Percentiles rank a stretch among this genome's conserved stretches.
These are phyloP conservation scores for Aureobasidium vineae DNA, from an alignment of 2,329 filamentous ascomycete species.

Conservation along the genomic window DNA sequence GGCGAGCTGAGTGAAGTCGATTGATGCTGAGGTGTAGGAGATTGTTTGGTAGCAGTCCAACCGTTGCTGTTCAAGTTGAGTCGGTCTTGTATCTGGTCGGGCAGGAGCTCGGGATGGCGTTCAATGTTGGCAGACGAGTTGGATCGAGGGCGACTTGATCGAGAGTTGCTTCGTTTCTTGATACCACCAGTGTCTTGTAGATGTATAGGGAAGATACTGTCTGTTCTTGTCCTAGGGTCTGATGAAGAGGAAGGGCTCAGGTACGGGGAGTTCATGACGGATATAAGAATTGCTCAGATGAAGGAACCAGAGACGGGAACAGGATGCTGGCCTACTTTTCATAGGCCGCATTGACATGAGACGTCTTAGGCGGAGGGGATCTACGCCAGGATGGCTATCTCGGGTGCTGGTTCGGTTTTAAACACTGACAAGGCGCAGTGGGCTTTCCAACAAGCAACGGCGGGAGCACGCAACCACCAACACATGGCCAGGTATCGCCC, in stretches of 20 bases:
- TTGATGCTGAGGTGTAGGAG: constrained; percentile 36
- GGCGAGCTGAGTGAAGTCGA: constrained; percentile 29
- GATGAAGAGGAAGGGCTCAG: constrained; percentile 33
- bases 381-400: constrained; percentile 23
- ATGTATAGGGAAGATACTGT: constrained; percentile 33
- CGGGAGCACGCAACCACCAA: constrained; percentile 28
- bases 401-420: constrained; percentile 24
- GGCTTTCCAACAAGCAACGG: constrained; percentile 27
- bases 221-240: constrained; percentile 30
- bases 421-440: constrained; percentile 27
- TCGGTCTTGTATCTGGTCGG: constrained; percentile 30
- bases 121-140: constrained; percentile 36
- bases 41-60: constrained; percentile 38
- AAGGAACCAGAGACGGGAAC: constrained; percentile 21
- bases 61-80: constrained; percentile 27
- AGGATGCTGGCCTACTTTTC: constrained; percentile 37
- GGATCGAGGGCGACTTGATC: constrained; percentile 33
- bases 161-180: constrained; percentile 34
- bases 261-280: constrained; percentile 39
- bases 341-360: constrained; percentile 21
- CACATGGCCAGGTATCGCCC: constrained; percentile 8
- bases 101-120: constrained; percentile 34
- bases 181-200: constrained; percentile 35
- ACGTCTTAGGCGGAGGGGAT: constrained; percentile 24
- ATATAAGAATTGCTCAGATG: constrained; percentile 20